These are phyloP conservation scores for Sambucus nigra DNA, from an alignment of 129 eudicot species.

Conservation along the genomic window DNA sequence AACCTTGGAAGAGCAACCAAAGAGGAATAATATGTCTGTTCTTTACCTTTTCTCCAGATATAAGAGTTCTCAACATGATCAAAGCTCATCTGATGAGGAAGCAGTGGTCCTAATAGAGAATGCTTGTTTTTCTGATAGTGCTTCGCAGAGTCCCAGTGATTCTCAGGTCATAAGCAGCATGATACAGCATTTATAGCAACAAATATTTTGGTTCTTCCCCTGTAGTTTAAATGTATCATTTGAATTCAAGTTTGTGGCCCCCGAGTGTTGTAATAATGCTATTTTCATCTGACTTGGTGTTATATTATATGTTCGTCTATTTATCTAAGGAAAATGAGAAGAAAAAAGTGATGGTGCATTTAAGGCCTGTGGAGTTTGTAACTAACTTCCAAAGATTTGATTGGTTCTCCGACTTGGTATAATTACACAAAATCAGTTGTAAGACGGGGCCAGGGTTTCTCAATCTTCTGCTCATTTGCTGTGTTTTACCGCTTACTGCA, in stretches of 20 bases:
- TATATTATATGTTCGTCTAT: too few species aligned
- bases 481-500: too few species aligned
- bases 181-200: not conserved
- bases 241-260: not conserved
- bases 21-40: slow-evolving; percentile 37
- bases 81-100: slow-evolving; percentile 17
- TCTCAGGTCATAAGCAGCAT: not conserved
- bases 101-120: slow-evolving; percentile 23
- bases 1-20: slow-evolving; percentile 19
- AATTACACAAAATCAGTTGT: too few species aligned
- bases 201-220: not conserved
- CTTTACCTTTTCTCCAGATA: slow-evolving; percentile 47
- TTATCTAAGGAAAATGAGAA: too few species aligned
- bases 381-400: too few species aligned
- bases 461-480: too few species aligned
- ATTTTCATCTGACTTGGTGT: too few species aligned
- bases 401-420: too few species aligned
- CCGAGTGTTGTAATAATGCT: too few species aligned
- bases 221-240: not conserved
- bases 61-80: slow-evolving; percentile 25
- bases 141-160: slow-evolving; percentile 23
- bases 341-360: too few species aligned
- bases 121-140: slow-evolving; percentile 29
- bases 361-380: too few species aligned
- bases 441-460: too few species aligned